phyloP scores from a whole-genome alignment of 192 early-diverging fungal genomes.

The Diversispora epigaea region DNA sequence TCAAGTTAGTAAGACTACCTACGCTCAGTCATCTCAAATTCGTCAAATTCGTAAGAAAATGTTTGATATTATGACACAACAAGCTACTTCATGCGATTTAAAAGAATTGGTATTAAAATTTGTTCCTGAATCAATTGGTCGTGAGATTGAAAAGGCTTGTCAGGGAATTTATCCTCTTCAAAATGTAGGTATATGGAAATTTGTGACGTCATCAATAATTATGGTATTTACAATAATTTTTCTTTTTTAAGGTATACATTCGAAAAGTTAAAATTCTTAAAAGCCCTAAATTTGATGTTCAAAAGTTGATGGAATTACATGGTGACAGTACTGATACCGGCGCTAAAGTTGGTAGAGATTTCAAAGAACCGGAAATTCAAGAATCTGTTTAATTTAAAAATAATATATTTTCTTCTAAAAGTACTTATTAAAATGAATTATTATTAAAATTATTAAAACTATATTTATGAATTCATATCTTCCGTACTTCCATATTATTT shows the following conservation, averaged over 20 bases:
- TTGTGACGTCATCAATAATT: background rate
- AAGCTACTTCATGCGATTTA: conserved; percentile 85
- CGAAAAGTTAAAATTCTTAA: conserved; percentile 99
- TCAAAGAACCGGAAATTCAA: conserved; percentile 80
- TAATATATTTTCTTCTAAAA: no score
- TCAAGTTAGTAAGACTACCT: conserved; percentile 98
- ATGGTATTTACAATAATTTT: background rate
- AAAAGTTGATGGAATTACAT: conserved; percentile 97
- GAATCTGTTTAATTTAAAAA: conserved; percentile 10
- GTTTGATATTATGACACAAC: conserved; percentile 95
- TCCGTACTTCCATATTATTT: no score
- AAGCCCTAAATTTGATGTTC: conserved; percentile 93
- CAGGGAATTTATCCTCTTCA: conserved; percentile 98
- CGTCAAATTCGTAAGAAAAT: conserved; percentile 99
- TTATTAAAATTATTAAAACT: no score
- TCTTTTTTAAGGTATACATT: conserved; percentile 58
- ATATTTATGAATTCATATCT: no score
- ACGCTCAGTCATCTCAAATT: conserved; percentile 96
- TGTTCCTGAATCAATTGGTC: conserved; percentile 95
- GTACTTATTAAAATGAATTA: no score
- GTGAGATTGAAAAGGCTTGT: conserved; percentile 96
- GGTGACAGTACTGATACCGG: conserved; percentile 76
- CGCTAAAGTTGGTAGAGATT: conserved; percentile 82
- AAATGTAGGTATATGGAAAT: conserved; percentile 53
- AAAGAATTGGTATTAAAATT: conserved; percentile 97